Base-by-base conservation (phyloP, 129 eudicot genomes). In the Cynara cardunculus region DNA sequence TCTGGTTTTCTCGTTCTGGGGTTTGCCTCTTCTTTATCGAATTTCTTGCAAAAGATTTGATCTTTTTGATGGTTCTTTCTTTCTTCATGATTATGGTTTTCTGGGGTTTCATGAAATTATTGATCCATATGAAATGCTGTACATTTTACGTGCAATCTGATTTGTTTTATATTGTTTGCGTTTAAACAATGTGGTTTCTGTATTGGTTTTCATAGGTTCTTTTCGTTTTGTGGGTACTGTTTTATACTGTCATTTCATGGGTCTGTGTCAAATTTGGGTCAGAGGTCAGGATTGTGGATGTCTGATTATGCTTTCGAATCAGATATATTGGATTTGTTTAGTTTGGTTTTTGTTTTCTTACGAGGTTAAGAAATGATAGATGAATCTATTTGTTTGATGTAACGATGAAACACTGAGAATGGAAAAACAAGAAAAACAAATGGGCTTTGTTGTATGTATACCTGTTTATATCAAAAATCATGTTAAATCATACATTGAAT, bases 81-180 rank as follows among this genome's bases (percentile, higher is more conserved):
- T 27, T 28, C 26, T 41, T 69, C 6, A 39, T 77, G 86, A 77
- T 77, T 22, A 59, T 83, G 78, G 82, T 35, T 71, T 75, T 56
- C 25, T 82, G 68, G 78, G 78, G 30, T 77, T 66, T 71, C 24
- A 56, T 83, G 78, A 34, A 39, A 77, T 75, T 32, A 53, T 53
- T 53, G 74, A 77, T 83, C 78, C 67, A 61, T 83, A 25, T 77
- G 44, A 25, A 64, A 83, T 83, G 82, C 27, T 77, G 73, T 61
- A 34, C 26, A 14, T 37, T 41, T 77, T 53, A 16, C 78, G 30
- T 69, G 25, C 26, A 62, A 26, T 76, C 81, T 71, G 82, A 61
- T 59, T 27, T 77, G 86, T 19, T 76, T 76, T 56, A 18, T 79
- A 22, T 69, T 25, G 25, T 69, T 21, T 79, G 76, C 53, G 4